Conservation (phyloP, 2,329 filamentous ascomycete genomes). For the Ophiostoma piceae region DNA sequence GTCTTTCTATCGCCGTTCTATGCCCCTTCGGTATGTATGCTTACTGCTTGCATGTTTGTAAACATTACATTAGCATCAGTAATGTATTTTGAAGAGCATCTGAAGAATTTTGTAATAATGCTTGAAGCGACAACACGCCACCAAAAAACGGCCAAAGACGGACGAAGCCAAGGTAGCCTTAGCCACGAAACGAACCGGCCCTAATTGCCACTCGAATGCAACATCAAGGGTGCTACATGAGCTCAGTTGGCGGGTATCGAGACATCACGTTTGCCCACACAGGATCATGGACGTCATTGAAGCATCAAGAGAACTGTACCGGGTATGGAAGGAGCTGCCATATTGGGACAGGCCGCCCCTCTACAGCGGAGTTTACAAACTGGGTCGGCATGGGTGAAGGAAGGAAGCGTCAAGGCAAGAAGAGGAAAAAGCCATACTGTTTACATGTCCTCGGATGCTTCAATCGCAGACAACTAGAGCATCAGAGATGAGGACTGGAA, state of each 20-base stretch:
- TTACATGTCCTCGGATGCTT: background rate
- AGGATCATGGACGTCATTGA: background rate
- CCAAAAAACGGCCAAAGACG: background rate
- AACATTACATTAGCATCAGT: background rate
- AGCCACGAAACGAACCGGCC: background rate
- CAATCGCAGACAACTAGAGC: background rate
- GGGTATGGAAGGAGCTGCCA: background rate
- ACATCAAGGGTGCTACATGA: background rate
- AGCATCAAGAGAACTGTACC: background rate
- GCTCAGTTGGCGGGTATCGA: background rate
- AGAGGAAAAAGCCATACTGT: background rate
- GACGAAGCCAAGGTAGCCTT: background rate
- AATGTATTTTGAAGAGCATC: background rate
- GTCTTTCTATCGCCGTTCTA: too few species aligned
- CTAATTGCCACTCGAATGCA: background rate
- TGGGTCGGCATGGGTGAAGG: background rate
- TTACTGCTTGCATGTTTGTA: background rate
- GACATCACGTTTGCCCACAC: background rate
- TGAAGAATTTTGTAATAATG: too few species aligned
- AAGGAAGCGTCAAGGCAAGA: background rate
- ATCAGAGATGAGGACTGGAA: background rate
- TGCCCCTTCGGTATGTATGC: background rate
- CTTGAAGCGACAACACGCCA: background rate
- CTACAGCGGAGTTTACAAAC: background rate
- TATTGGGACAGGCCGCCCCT: background rate